Base-by-base conservation (phyloP, 2,329 filamentous ascomycete genomes). In the Sodiomyces alkalinus region DNA sequence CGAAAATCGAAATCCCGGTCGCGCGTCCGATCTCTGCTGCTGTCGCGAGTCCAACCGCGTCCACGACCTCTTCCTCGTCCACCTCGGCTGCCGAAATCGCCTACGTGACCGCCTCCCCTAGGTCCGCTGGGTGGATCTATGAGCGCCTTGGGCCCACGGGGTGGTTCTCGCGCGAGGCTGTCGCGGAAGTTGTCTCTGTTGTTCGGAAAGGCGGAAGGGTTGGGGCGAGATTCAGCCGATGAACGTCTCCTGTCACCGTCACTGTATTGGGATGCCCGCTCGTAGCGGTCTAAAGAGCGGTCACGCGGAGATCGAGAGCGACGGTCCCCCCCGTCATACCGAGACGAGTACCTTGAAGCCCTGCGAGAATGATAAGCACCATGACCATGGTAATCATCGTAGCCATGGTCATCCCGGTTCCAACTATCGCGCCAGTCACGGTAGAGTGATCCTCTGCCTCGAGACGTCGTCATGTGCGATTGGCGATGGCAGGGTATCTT, bases 81-180 rank as follows among this genome's bases (percentile, higher is more conserved):
- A n/a, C n/a, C n/a, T 9, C 56, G 47, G 23, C 53, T 47, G 32
- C 60, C 62, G 40, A 74, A 76, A 29, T 82, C 79, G 15, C 70
- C 64, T 3, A 58, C 57, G 44, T 76, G 80, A 7, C 69, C 72
- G 32, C 74, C 65, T 23, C 76, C 76, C 32, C 80, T 67, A 10
- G 74, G 76, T 17, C 73, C 74, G 37, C 65, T 69, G n/a, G 71
- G 67, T 17, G 69, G 56, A 35, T 87, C 80, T 34, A 79, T 67
- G 32, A 85, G 58, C 4, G 80, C 81, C 50, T 86, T 83, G 8
- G 85, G 83, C 1, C 80, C 85, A 31, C 83, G 68, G 3, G 85
- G 85, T 2, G 80, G 76, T 37, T 92, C 81, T 39, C 77, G 66
- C 9, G 65, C 20, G 4, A 40, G 31, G 19, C 32, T 32, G 17